Base-by-base conservation (phyloP, 116 monocot species). In the Zostera marina region DNA sequence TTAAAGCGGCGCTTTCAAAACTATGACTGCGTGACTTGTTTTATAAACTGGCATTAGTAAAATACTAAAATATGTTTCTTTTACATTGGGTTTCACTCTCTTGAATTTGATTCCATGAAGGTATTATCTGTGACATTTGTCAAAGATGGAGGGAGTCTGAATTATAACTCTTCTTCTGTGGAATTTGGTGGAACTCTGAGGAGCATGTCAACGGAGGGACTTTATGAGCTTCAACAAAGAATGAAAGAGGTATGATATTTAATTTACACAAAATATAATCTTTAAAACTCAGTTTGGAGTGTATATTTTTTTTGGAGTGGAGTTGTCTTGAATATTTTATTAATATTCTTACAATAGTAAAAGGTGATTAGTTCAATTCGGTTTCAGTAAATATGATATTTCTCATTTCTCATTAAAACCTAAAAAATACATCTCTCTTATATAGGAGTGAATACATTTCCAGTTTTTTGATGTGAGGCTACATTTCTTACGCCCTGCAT, bases 181-280 rank as follows among this genome's bases (percentile, higher is more conserved):
- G 79, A 91, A 67, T 91, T 91, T 73, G 91, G 86, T 9, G 86
- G 91, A 13, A 85, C 79, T 41, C 65, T 91, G 48, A 70, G 86
- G 66, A 91, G 91, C 64, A 74, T 85, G 48, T 82, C 91, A 10
- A 91, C 85, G 12, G 82, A 79, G 53, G 85, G 85, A 19, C 40
- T 91, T 11, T 16, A 73, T 6, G 22, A 65, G 58, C 74, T 91
- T 10, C 74, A 77, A 59, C 65, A 24, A 42, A 54, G 85, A 58
- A 69, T 77, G 2, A 54, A 67, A 66, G 90, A 91, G 79, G 90
- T 81, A 43, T 42, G 21, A 58, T 11, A 10, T 15, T 44, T 21
- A 24, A 43, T 59, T 54, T 55, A 5, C 14, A 32, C 24, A 7
- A 26, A 24, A 32, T 55, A 38, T 8, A n/a, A 7, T 55, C 3